Conservation (phyloP, 768 basidiomycete genomes). For the Udeniomyces megalosporus region DNA sequence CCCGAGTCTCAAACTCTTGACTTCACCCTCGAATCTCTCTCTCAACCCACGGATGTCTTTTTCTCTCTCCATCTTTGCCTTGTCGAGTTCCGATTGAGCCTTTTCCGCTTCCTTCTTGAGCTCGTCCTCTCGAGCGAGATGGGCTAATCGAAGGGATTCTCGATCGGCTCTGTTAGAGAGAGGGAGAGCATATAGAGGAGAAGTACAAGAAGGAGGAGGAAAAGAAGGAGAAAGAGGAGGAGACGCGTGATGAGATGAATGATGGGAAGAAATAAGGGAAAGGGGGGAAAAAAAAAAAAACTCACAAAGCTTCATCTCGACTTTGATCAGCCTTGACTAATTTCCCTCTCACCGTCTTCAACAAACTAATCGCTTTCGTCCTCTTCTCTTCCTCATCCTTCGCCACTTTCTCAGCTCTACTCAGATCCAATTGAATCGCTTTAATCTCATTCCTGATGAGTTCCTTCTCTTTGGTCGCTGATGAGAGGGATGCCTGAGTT, state of each 20-base stretch:
- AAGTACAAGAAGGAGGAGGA: no score
- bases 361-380: slow-evolving; percentile 72
- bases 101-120: slow-evolving; percentile 37
- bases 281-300: no score
- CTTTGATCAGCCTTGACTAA: slow-evolving; percentile 94
- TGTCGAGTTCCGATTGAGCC: slow-evolving; percentile 17
- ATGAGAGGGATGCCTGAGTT: slow-evolving; percentile 41
- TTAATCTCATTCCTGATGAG: slow-evolving; percentile 39
- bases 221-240: no score
- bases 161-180: no score
- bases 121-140: slow-evolving; percentile 31
- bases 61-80: slow-evolving; percentile 37
- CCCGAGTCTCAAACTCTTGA: slow-evolving; percentile 43
- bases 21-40: slow-evolving; percentile 47
- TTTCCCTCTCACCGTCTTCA: slow-evolving; percentile 93
- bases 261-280: no score
- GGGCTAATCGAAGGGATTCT: slow-evolving; percentile 1
- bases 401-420: slow-evolving; percentile 42
- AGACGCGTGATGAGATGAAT: no score
- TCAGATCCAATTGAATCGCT: slow-evolving; percentile 47
- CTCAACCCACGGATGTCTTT: slow-evolving; percentile 35
- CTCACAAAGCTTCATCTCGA: slow-evolving; percentile 49
- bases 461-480: slow-evolving; percentile 38
- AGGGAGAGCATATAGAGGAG: no score
- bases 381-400: slow-evolving; percentile 98